Conservation (phyloP, 768 basidiomycete genomes). For the Pholiota microspora region DNA sequence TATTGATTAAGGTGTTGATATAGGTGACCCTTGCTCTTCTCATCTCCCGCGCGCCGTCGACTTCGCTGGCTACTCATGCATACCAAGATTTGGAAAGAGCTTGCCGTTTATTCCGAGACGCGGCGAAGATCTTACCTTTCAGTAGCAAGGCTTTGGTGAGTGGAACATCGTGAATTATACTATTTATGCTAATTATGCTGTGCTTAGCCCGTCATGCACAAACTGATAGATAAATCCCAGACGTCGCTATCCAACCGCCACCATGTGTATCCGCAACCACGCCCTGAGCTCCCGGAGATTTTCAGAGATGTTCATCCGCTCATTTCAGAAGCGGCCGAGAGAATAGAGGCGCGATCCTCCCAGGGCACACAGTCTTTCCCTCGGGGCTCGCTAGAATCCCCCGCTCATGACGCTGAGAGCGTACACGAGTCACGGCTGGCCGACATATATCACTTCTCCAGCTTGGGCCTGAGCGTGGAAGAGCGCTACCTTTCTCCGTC, state of each 20-base stretch:
- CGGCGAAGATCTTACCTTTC: conserved; percentile 57
- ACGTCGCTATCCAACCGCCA: conserved; percentile 39
- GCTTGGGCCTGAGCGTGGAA: conserved; percentile 39
- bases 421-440: conserved; percentile 32
- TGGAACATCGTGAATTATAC: conserved; percentile 8
- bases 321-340: conserved; percentile 30
- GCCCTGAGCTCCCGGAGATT: conserved; percentile 28
- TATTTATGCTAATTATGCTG: background rate
- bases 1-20: background rate
- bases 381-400: too few relatives aligned
- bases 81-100: conserved; percentile 60
- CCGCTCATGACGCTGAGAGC: background rate
- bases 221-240: conserved; percentile 50
- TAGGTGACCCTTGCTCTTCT: conserved; percentile 67
- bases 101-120: conserved; percentile 54
- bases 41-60: conserved; percentile 59
- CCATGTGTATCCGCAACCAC: conserved; percentile 13
- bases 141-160: conserved; percentile 58
- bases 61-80: conserved; percentile 56
- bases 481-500: conserved; percentile 36
- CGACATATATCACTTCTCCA: conserved; percentile 45
- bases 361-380: background rate
- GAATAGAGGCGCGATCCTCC: conserved; percentile 8
- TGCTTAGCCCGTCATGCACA: conserved; percentile 53
- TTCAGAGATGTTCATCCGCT: conserved; percentile 34